Base-by-base conservation (phyloP, 2,329 filamentous ascomycete species). In the Aureobasidium subglaciale region DNA sequence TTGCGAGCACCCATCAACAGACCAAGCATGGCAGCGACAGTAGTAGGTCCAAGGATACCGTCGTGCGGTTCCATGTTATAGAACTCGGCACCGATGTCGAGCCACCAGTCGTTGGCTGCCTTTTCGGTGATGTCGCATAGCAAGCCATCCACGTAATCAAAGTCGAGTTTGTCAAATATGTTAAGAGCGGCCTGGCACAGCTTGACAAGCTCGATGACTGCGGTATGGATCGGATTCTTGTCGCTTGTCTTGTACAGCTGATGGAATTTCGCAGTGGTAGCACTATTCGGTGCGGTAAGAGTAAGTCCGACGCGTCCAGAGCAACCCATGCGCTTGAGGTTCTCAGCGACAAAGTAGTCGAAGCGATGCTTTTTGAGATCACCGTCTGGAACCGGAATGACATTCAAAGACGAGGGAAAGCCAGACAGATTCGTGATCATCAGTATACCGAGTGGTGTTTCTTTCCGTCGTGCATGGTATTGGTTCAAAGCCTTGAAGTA, bases 91-190 rank as follows among this genome's bases (percentile, higher is more conserved):
- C 93, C 93, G 58, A 96, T 86, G 64, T 96, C 89, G 1, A 88
- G 85, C 93, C 93, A 97, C 93, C 93, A 99, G 68, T 96, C 88
- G 59, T 85, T 86, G 63, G 97, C 84, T 1, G 91, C 90, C 59
- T 81, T 85, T 69, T 99, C 93, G 0, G 93, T 97, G 40, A 93
- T 78, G 72, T 99, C 93, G 68, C 93, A 99, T 3, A 99, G 79
- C 22, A 96, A 73, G 0, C 93, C 93, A 65, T 99, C 93, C 7
- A 89, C 88, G 67, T 95, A 97, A 61, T 91, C 88, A 27, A 86
- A 80, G n/a, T 88, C 85, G 5, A 97, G 75, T 68, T 91, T 90
- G 54, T 86, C 88, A 70, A 96, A 99, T 58, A 96, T 76, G 65
- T 88, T 86, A 58, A 99, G 74, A 0, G 93, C 90, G 30, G 90